Evolutionary conservation across 108 stramenopile genomes (phyloP).

Genomic region (Cyclotella sp.): DNA sequence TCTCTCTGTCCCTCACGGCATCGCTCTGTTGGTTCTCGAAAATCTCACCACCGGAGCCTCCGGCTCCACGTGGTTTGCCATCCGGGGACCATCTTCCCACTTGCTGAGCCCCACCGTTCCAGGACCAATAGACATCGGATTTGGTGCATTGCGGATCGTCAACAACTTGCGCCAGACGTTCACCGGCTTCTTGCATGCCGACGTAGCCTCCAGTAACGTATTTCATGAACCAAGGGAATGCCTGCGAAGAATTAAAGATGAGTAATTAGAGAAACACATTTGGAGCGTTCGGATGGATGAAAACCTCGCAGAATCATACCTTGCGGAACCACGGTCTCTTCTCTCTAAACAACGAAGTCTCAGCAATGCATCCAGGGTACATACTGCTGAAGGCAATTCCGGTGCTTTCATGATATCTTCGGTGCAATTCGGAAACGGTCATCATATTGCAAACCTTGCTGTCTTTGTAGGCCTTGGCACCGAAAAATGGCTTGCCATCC

Average conservation of each 20-base stretch:
- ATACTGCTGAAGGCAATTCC: slow-evolving; percentile 95
- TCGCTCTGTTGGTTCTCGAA: slow-evolving; percentile 91
- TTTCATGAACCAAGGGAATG: slow-evolving; percentile 87
- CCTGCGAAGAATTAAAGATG: slow-evolving; percentile 33
- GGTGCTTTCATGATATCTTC: slow-evolving; percentile 91
- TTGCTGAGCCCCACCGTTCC: slow-evolving; percentile 95
- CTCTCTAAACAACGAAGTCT: slow-evolving; percentile 95
- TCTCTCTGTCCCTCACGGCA: slow-evolving; percentile 81
- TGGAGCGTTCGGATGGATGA: too few species aligned
- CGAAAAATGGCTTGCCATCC: slow-evolving; percentile 94
- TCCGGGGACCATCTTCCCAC: slow-evolving; percentile 84
- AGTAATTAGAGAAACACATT: neutral
- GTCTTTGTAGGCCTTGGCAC: slow-evolving; percentile 98
- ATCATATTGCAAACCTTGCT: slow-evolving; percentile 91
- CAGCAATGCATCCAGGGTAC: slow-evolving; percentile 99
- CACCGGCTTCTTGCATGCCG: slow-evolving; percentile 90
- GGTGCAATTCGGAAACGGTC: slow-evolving; percentile 92
- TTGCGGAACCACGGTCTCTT: slow-evolving; percentile 98
- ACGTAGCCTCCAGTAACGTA: slow-evolving; percentile 93
- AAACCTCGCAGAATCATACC: slow-evolving; percentile 21
- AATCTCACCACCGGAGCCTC: slow-evolving; percentile 95
- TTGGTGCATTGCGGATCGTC: slow-evolving; percentile 88
- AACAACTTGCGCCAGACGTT: slow-evolving; percentile 88
- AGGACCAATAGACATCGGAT: slow-evolving; percentile 95
- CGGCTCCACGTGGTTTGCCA: slow-evolving; percentile 88